A percentile compares a stretch with the other conserved stretches of the same genome.
Conservation (phyloP, 495 filamentous ascomycete species). For the Xylaria grammica region DNA sequence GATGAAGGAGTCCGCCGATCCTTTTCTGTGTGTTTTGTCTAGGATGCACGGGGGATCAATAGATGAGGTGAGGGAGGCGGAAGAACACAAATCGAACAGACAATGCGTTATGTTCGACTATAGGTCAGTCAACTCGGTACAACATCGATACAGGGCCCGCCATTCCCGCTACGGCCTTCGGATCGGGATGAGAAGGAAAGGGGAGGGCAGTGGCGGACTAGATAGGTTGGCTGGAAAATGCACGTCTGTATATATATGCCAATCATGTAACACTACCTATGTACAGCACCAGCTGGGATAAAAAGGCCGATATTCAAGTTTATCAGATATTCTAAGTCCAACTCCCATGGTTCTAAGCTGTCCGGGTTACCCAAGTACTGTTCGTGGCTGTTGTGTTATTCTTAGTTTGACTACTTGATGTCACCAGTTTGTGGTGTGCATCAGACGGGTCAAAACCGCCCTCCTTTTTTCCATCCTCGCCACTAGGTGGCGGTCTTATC, state of each 20-base stretch:
- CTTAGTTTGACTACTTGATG: not conserved
- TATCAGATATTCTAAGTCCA: constrained; percentile 27
- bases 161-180: not conserved
- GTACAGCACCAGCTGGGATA: constrained; percentile 25
- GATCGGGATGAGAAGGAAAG: not conserved
- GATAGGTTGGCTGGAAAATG: constrained; percentile 2
- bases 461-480: not conserved
- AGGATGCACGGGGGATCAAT: not conserved
- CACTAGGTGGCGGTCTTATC: constrained; percentile 46
- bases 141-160: not conserved
- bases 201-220: not conserved
- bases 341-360: constrained; percentile 2
- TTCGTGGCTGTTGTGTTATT: not conserved
- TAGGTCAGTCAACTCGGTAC: not conserved
- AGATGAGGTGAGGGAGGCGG: not conserved
- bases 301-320: constrained; percentile 15
- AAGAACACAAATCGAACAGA: not conserved
- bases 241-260: constrained; percentile 28
- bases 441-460: not conserved
- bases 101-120: not conserved
- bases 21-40: not conserved
- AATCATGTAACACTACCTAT: constrained; percentile 33
- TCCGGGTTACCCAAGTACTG: constrained; percentile 1
- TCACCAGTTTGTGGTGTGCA: not conserved
- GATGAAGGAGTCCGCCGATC: not conserved